These are phyloP conservation scores for Oryza nivara DNA, from an alignment of 176 grass and related monocot species.

Conservation along the genomic window DNA sequence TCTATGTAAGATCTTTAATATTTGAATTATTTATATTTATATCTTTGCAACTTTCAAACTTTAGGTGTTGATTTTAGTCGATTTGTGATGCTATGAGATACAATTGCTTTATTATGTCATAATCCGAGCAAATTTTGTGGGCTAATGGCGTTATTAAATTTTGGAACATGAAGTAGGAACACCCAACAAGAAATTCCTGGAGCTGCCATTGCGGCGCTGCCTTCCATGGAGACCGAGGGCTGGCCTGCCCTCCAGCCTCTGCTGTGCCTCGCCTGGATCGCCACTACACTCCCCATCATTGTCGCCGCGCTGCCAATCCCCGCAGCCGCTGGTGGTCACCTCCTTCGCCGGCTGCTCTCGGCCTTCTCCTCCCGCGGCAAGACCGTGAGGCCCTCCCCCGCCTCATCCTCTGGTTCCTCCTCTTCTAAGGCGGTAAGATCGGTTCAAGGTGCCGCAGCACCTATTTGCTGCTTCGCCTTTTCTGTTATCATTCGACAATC, in stretches of 20 bases:
- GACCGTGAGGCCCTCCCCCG: conserved; percentile 43
- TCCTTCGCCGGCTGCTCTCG: conserved; percentile 43
- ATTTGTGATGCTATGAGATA: too few species aligned
- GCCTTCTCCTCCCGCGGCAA: conserved; percentile 54
- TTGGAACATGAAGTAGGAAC: too few species aligned
- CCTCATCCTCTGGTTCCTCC: conserved; percentile 11
- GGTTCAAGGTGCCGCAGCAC: neutral
- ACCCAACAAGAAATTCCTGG: too few species aligned
- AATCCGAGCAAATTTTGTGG: too few species aligned
- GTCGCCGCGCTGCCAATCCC: conserved; percentile 56
- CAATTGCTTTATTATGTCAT: too few species aligned
- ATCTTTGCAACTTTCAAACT: too few species aligned
- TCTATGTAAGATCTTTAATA: too few species aligned
- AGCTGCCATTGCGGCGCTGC: too few species aligned
- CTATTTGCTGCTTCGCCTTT: neutral
- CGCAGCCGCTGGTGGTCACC: conserved; percentile 32
- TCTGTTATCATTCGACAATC: neutral
- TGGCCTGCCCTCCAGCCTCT: conserved; percentile 36
- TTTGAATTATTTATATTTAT: too few species aligned
- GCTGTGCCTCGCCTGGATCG: conserved; percentile 55
- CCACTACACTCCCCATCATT: conserved; percentile 52
- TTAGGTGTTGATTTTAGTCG: too few species aligned
- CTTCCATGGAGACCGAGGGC: conserved; percentile 41
- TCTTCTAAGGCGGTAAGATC: conserved; percentile 51
- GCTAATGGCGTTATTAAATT: too few species aligned